Evolutionary conservation across 768 basidiomycete species (phyloP).

Genomic region (Dacryopinax primogenitus): DNA sequence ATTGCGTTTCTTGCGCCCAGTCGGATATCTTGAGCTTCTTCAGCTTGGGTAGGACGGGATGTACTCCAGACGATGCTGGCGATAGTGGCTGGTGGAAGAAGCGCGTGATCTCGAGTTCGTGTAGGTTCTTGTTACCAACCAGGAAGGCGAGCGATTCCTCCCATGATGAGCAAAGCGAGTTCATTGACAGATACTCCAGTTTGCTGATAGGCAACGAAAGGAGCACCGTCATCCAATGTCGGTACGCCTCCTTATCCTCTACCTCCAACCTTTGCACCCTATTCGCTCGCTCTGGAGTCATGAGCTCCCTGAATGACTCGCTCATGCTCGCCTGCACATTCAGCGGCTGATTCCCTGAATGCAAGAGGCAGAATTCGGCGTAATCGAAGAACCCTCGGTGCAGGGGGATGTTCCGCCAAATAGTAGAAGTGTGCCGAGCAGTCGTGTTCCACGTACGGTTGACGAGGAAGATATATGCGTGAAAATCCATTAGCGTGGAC

Average conservation of each 20-base stretch:
- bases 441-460: neutral
- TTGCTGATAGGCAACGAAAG: neutral
- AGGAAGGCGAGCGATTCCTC: neutral
- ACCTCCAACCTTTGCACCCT: neutral
- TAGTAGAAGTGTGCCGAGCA: neutral
- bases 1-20: constrained; percentile 2
- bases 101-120: neutral
- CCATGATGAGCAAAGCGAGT: constrained; percentile 5
- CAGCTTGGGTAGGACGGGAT: neutral
- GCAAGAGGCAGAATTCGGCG: neutral
- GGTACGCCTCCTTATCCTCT: constrained; percentile 1
- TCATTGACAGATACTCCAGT: neutral
- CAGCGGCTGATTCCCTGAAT: neutral
- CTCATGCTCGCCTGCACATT: constrained; percentile 3
- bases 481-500: neutral
- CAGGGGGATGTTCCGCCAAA: neutral
- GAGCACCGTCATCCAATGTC: neutral
- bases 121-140: neutral
- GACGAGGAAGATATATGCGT: neutral
- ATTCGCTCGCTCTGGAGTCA: neutral
- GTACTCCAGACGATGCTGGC: neutral
- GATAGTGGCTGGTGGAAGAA: constrained; percentile 2
- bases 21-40: constrained; percentile 4
- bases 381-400: neutral
- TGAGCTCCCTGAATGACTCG: neutral